Evolutionary conservation across 1,139 yeast species (phyloP).

Genomic region (Candida sp.): DNA sequence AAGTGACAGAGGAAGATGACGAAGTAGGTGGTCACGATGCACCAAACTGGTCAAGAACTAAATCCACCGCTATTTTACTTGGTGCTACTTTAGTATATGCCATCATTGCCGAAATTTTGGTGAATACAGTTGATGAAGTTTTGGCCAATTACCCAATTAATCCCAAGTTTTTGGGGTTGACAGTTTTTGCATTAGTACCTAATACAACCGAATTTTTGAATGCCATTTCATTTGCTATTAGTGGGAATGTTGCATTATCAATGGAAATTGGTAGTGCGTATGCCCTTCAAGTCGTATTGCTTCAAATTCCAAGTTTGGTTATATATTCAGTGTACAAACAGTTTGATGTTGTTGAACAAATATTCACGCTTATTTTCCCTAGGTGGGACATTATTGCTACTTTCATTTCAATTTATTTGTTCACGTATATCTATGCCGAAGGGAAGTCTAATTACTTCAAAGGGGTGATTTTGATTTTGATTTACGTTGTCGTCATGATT

Average conservation of each 20-base stretch:
- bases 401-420: slow-evolving; percentile 80
- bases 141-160: slow-evolving; percentile 71
- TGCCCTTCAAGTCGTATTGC: slow-evolving; percentile 92
- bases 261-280: slow-evolving; percentile 99
- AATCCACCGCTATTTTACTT: slow-evolving; percentile 77
- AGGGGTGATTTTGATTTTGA: slow-evolving; percentile 82
- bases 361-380: slow-evolving; percentile 87
- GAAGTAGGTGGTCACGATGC: slow-evolving; percentile 84
- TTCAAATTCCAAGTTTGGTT: slow-evolving; percentile 91
- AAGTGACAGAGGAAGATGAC: slow-evolving; percentile 17
- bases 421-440: slow-evolving; percentile 93
- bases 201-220: slow-evolving; percentile 95
- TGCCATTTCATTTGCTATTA: slow-evolving; percentile 94
- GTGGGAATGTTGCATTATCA: slow-evolving; percentile 92
- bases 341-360: slow-evolving; percentile 34
- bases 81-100: slow-evolving; percentile 89
- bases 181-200: slow-evolving; percentile 94
- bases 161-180: slow-evolving; percentile 88
- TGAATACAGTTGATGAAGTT: slow-evolving; percentile 91
- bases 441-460: slow-evolving; percentile 96
- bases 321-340: slow-evolving; percentile 60
- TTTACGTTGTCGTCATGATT: slow-evolving; percentile 70
- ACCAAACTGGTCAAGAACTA: slow-evolving; percentile 91
- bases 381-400: slow-evolving; percentile 94
- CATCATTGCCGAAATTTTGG: slow-evolving; percentile 90